Base-by-base conservation (phyloP, 768 basidiomycete species). In the Mycena sanguinolenta region DNA sequence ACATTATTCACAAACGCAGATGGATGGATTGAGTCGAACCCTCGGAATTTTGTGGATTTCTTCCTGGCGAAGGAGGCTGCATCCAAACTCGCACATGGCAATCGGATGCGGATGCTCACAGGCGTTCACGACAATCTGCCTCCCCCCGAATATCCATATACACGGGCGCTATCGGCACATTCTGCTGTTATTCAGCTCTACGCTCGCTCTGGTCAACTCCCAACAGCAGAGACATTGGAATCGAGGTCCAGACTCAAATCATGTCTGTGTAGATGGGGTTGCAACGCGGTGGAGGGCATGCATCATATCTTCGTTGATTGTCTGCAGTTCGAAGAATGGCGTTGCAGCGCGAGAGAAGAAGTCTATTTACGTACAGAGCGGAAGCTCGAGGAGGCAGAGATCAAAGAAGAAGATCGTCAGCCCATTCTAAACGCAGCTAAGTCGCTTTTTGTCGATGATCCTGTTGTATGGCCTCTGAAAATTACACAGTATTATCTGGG, bases 11-110 rank as follows among this genome's bases (percentile, higher is more conserved):
- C 44, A 42, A n/a, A n/a, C 1, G 57, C 32, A 1, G 57, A 58
- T 16, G 65, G 65, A 1, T 66, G 65, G 57, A 39, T 42, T 53
- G 34, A 38, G 16, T 28, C 46, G 6, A 74, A 81, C 10, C 34
- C 30, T 2, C 54, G 63, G 19, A 34, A 8, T 13, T 44, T 54
- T 28, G 36, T 67, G 17, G 50, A 67, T 21, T 53, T 39, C n/a
- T 67, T 60, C 38, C 25, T 61, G 27, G 36, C 58, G 2, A 17
- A 6, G 8, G 54, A 34, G 5, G 25, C 36, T 7, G 65, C 58
- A 2, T 1, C 0, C 5, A 17, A 17, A 10, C 52, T 60, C 4
- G 58, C 50, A 5, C 36, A 54, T n/a, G 58, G 65, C 1, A 52
- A 67, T 10, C 27, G 28, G 27, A 16, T 27, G 49, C 23, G 49